Percentiles rank a stretch among this genome's conserved stretches.
Conservation (phyloP, 1,139 yeast genomes). For the Pichia sp. region DNA sequence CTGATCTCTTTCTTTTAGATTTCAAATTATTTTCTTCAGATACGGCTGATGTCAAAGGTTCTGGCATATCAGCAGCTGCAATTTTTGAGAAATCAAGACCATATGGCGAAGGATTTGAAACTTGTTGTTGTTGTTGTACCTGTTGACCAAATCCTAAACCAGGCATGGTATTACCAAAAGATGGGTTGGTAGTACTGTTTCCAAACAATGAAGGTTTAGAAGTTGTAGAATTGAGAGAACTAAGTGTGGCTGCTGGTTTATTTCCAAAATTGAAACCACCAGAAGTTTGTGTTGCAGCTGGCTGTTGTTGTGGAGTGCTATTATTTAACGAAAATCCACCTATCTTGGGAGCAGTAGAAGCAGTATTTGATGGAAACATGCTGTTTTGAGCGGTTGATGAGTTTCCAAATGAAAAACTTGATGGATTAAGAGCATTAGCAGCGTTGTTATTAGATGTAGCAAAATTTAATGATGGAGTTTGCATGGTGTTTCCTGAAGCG, state of each 20-base stretch:
- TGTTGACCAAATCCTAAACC: slow-evolving; percentile 14
- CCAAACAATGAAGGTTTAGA: slow-evolving; percentile 26
- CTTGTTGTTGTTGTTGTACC: slow-evolving; percentile 22
- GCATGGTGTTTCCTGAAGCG: background rate
- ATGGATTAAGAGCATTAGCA: background rate
- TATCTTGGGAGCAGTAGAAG: background rate
- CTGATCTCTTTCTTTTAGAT: slow-evolving; percentile 25
- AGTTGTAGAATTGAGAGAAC: slow-evolving; percentile 19
- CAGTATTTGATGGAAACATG: background rate
- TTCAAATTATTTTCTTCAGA: slow-evolving; percentile 2
- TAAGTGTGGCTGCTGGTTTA: background rate
- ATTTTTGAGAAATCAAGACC: slow-evolving; percentile 20
- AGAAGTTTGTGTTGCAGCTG: background rate
- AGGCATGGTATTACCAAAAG: slow-evolving; percentile 6
- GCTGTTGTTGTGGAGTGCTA: background rate
- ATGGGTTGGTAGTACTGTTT: slow-evolving; percentile 17
- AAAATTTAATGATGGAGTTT: slow-evolving; percentile 10
- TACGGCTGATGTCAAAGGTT: slow-evolving; percentile 24
- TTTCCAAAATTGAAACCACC: background rate
- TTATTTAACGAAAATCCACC: slow-evolving; percentile 1
- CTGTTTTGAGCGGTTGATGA: background rate
- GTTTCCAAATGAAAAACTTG: slow-evolving; percentile 15
- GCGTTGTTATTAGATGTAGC: slow-evolving; percentile 7
- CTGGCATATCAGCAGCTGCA: slow-evolving; percentile 26
- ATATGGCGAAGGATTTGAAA: slow-evolving; percentile 19